Evolutionary conservation across 1,139 yeast genomes (phyloP).

Genomic region (Candida neerlandica): DNA sequence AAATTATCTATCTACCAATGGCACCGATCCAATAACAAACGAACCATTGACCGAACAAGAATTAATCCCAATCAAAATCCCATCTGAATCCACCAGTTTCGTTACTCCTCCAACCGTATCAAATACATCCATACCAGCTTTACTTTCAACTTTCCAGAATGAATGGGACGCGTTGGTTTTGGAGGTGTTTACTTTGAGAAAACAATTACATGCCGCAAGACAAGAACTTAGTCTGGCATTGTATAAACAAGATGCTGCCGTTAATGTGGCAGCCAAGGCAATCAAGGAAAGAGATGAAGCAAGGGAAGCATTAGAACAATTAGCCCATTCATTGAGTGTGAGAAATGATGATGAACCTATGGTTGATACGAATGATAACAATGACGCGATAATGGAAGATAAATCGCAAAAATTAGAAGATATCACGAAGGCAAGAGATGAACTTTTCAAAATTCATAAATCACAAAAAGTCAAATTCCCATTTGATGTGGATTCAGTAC

Average conservation of each 20-base stretch:
- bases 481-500: constrained; percentile 18
- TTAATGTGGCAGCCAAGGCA: constrained; percentile 77
- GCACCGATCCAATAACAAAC: constrained; percentile 76
- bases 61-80: constrained; percentile 47
- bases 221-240: constrained; percentile 77
- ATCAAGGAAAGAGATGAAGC: constrained; percentile 78
- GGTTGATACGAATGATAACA: constrained; percentile 8
- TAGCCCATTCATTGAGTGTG: constrained; percentile 28
- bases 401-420: constrained; percentile 18
- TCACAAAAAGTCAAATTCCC: constrained; percentile 40
- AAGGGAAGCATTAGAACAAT: constrained; percentile 54
- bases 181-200: constrained; percentile 76
- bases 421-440: constrained; percentile 37
- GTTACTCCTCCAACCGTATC: constrained; percentile 51
- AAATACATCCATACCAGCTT: constrained; percentile 73
- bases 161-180: constrained; percentile 91
- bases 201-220: constrained; percentile 66
- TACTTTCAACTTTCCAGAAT: constrained; percentile 73
- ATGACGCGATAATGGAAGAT: not conserved
- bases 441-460: constrained; percentile 46
- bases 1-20: constrained; percentile 64
- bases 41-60: constrained; percentile 63
- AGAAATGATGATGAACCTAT: constrained; percentile 5
- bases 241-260: constrained; percentile 89
- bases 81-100: constrained; percentile 17